These are phyloP conservation scores for Microdochium nivale DNA, from an alignment of 2,329 filamentous ascomycete genomes.

Conservation along the genomic window DNA sequence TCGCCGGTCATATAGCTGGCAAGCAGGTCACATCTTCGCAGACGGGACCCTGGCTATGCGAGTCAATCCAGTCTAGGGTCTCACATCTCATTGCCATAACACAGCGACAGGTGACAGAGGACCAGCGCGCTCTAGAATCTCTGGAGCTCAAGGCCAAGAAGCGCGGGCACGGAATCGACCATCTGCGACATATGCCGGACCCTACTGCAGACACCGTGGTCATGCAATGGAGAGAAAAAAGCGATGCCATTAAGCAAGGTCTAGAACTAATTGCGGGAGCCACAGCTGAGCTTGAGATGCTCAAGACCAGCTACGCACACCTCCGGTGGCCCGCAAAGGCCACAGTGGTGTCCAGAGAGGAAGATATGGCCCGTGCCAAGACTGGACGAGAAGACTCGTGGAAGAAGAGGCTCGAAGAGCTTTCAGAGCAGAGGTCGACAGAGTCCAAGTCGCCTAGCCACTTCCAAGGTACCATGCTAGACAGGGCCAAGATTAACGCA, in stretches of 20 bases:
- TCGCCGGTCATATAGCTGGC: not conserved
- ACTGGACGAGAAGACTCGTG: not conserved
- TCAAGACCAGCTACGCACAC: not conserved
- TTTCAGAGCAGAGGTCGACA: not conserved
- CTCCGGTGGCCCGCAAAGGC: not conserved
- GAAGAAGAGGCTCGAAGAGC: not conserved
- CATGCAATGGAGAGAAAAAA: not conserved
- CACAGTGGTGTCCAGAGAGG: not conserved
- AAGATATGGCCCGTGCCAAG: not conserved
- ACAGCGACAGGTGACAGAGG: not conserved
- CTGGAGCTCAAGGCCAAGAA: not conserved
- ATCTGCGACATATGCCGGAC: not conserved
- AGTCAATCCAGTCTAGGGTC: not conserved
- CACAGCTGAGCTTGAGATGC: not conserved
- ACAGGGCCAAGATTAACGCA: not conserved
- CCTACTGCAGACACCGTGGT: not conserved
- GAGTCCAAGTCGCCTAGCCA: not conserved
- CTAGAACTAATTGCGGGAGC: not conserved
- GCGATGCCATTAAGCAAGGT: not conserved
- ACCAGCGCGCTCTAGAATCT: not conserved
- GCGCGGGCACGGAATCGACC: not conserved
- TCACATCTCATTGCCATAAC: not conserved
- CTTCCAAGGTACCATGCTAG: not conserved
- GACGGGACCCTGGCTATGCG: not conserved
- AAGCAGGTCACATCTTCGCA: not conserved